Conservation (phyloP, 1,284 basidiomycete species). For the Irpex sp. region DNA sequence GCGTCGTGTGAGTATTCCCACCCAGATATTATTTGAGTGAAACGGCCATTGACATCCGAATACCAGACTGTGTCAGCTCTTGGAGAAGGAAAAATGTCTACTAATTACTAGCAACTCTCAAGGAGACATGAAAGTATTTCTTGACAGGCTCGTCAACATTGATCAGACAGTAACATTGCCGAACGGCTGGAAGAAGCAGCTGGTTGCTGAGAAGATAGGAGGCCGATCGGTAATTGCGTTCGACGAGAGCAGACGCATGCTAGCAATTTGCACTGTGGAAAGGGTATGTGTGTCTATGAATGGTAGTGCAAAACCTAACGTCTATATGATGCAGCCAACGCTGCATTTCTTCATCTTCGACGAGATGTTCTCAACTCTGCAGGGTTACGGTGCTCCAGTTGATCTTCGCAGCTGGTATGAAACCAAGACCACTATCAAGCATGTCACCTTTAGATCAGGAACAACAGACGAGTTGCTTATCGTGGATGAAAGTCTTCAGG, state of each 20-base stretch:
- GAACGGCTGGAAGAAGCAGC: constrained; percentile 23
- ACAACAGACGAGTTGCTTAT: constrained; percentile 44
- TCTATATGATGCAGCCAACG: constrained; percentile 23
- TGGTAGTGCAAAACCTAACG: not conserved
- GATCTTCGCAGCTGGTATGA: constrained; percentile 44
- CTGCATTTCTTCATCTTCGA: constrained; percentile 45
- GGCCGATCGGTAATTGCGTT: constrained; percentile 39
- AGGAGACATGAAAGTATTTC: constrained; percentile 32
- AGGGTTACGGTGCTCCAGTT: constrained; percentile 34
- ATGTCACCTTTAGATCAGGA: constrained; percentile 39
- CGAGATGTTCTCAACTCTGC: constrained; percentile 35
- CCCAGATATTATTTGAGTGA: not conserved
- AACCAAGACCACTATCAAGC: constrained; percentile 23
- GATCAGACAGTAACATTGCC: constrained; percentile 26
- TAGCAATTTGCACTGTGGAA: constrained; percentile 39
- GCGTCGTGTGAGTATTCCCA: constrained; percentile 31
- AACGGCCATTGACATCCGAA: not conserved
- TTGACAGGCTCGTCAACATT: constrained; percentile 33
- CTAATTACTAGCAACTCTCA: constrained; percentile 35
- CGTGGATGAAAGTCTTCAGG: constrained; percentile 36
- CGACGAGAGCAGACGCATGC: constrained; percentile 45
- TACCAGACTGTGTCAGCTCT: constrained; percentile 32
- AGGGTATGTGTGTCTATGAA: constrained; percentile 28
- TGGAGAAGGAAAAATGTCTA: constrained; percentile 37
- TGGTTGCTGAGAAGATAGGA: constrained; percentile 45